A percentile compares a stretch with the other conserved stretches of the same genome.
These are phyloP conservation scores for Mycena sp. DNA, from an alignment of 1,284 basidiomycete species.

Conservation along the genomic window DNA sequence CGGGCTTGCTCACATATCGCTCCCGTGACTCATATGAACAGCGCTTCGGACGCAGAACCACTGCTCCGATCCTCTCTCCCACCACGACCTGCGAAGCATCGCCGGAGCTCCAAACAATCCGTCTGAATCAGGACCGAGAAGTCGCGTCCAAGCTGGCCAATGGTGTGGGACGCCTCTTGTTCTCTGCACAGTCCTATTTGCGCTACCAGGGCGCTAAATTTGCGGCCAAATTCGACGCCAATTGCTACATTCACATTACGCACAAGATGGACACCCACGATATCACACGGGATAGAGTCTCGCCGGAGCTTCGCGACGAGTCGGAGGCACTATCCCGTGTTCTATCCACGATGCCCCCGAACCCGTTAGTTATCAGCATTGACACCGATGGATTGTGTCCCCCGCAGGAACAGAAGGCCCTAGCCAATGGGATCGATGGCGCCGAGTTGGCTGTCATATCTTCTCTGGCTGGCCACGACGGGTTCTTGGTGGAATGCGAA, in stretches of 20 bases:
- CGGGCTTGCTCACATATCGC: constrained; percentile 93
- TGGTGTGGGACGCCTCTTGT: constrained; percentile 54
- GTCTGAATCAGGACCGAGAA: no score
- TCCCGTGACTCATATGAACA: constrained; percentile 93
- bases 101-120: no score
- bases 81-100: neutral
- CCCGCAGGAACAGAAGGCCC: constrained; percentile 83
- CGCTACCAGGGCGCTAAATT: constrained; percentile 99
- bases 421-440: constrained; percentile 81
- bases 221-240: constrained; percentile 90
- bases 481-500: constrained; percentile 95
- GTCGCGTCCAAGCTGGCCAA: neutral
- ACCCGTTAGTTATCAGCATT: constrained; percentile 88
- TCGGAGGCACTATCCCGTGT: constrained; percentile 62
- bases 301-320: constrained; percentile 34
- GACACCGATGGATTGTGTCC: constrained; percentile 94
- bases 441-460: constrained; percentile 86
- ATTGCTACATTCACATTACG: constrained; percentile 97
- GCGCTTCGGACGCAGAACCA: constrained; percentile 82
- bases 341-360: constrained; percentile 76
- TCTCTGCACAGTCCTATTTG: constrained; percentile 95
- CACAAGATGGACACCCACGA: constrained; percentile 99
- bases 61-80: constrained; percentile 44
- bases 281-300: constrained; percentile 72
- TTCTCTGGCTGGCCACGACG: constrained; percentile 94